These are phyloP conservation scores for Eucalyptus lansdowneana DNA, from an alignment of 345 rosid species.

Conservation along the genomic window DNA sequence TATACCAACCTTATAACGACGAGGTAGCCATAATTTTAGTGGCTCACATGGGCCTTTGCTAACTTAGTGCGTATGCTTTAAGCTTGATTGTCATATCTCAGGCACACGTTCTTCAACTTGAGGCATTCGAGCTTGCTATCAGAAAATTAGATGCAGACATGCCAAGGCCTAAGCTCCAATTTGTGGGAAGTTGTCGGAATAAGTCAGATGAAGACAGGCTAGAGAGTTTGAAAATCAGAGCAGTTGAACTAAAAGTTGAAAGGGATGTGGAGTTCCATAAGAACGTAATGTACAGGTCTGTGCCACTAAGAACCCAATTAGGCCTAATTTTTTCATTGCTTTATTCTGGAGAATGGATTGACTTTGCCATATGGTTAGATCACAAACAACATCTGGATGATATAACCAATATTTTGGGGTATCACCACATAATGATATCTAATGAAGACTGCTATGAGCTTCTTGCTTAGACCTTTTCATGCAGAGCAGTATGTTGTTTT, in stretches of 20 bases:
- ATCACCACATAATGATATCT: not conserved
- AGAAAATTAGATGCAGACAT: slow-evolving; percentile 28
- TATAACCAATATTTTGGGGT: not conserved
- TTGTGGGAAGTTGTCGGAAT: slow-evolving; percentile 95
- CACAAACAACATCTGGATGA: not conserved
- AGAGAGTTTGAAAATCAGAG: slow-evolving; percentile 59
- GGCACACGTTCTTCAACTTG: slow-evolving; percentile 92
- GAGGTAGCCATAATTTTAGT: slow-evolving; percentile 10
- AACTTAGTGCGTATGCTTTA: not conserved
- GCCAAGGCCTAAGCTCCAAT: slow-evolving; percentile 74
- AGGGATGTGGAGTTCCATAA: slow-evolving; percentile 60
- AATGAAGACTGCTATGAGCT: not conserved
- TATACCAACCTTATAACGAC: slow-evolving; percentile 10
- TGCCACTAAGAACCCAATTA: not conserved
- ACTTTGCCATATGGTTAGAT: not conserved
- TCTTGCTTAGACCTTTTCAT: not conserved
- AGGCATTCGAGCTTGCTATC: slow-evolving; percentile 66
- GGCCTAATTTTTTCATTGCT: not conserved
- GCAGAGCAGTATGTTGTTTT: not conserved
- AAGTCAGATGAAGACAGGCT: slow-evolving; percentile 73
- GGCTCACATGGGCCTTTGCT: slow-evolving; percentile 6
- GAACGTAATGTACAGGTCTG: slow-evolving; percentile 71
- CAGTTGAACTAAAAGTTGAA: slow-evolving; percentile 48
- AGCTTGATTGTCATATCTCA: slow-evolving; percentile 21
- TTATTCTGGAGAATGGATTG: not conserved